These are phyloP conservation scores for Xylaria sp. DNA, from an alignment of 2,329 filamentous ascomycete species.

Conservation along the genomic window DNA sequence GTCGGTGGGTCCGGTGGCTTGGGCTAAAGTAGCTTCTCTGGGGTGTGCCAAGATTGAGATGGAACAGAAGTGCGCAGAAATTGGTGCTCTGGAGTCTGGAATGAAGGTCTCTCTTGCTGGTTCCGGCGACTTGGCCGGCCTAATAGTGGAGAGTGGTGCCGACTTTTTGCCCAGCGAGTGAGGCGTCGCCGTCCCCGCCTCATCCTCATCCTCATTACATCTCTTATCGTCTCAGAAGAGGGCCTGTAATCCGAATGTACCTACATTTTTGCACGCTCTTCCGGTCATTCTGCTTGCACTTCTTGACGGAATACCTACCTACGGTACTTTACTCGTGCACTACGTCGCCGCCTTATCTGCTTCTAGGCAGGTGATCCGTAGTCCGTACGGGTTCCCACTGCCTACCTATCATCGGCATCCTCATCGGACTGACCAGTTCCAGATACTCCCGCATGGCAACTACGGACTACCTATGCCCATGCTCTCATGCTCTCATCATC, in stretches of 20 bases:
- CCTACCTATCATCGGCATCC: too few species aligned
- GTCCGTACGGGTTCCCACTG: too few species aligned
- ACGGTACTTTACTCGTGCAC: too few species aligned
- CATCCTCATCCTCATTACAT: slow-evolving; percentile 15
- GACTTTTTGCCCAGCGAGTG: slow-evolving; percentile 30
- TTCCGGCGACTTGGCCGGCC: slow-evolving; percentile 32
- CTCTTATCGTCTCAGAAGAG: neutral
- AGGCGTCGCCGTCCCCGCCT: slow-evolving; percentile 24
- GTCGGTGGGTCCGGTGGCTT: slow-evolving; percentile 17
- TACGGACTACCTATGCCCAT: too few species aligned
- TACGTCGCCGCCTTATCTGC: too few species aligned
- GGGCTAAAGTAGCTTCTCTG: slow-evolving; percentile 9
- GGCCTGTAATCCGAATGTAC: too few species aligned
- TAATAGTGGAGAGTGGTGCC: slow-evolving; percentile 33
- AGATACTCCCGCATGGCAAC: too few species aligned
- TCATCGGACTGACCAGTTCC: too few species aligned
- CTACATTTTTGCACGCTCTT: too few species aligned
- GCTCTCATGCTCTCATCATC: neutral
- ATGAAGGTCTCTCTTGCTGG: slow-evolving; percentile 24
- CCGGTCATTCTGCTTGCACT: too few species aligned
- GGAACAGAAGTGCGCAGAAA: slow-evolving; percentile 10
- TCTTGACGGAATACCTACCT: too few species aligned
- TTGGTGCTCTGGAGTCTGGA: slow-evolving; percentile 19
- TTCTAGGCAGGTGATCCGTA: too few species aligned
- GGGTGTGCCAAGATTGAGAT: slow-evolving; percentile 19